Base-by-base conservation (phyloP, 2,329 filamentous ascomycete genomes). In the Phialocephala sp. region DNA sequence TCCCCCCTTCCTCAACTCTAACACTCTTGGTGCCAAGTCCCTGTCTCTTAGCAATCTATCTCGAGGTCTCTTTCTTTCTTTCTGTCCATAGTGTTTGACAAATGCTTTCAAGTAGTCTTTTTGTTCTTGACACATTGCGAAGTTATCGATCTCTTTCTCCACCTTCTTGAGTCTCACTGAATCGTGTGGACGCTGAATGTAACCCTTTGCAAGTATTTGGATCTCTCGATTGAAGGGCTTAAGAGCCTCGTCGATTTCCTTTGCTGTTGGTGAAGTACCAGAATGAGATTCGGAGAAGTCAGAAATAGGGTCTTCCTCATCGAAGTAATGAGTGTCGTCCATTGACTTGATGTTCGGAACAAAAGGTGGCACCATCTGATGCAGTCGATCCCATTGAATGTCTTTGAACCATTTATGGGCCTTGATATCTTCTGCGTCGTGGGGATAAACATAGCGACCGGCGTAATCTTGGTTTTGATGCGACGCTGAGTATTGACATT, bases 351-450 rank as follows among this genome's bases (percentile, higher is more conserved):
- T 88, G 11, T 87, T 84, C 0, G 94, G 94, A 0, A 96, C 81
- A 73, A 96, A 94, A 0, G 94, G 94, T 0, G 94, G 94, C 9
- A 81, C 81, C 63, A 87, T 84, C 39, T 85, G 79, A 73, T 95
- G 91, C 18, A 97, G 78, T 0, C 85, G 85, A 15, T 91, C 87
- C 95, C 93, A 98, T 0, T 87, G 85, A 18, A 96, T 87, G 59
- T 88, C 87, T 64, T 84, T 84, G 80, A 98, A 98, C 85, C 94
- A 98, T 12, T 87, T 86, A 78, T 98, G 95, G 3, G 84, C 80
- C 76, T 96, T 97, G 81, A 98, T 96, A 63, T 97, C 93, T 69
- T 91, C 87, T 1, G 92, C 94, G 73, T 97, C 94, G 67, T 95
- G 86, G 0, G 91, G 83, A 73, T 93, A 94, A 4, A 98, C 94